phyloP scores from a whole-genome alignment of 306 rosid genomes.

The Albizia julibrissin region DNA sequence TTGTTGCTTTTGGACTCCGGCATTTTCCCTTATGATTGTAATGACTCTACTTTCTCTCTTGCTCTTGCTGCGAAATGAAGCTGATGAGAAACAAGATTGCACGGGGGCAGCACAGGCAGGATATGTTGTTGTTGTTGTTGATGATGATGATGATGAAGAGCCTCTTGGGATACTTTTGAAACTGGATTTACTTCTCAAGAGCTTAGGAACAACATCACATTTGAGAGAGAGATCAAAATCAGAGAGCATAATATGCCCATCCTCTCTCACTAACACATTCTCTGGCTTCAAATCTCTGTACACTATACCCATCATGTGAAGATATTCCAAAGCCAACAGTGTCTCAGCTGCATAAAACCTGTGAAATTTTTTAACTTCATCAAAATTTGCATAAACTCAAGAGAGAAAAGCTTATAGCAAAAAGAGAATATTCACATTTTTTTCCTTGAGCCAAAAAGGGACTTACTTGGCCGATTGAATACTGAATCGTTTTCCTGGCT shows the following conservation, averaged over 20 bases:
- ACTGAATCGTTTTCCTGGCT: constrained; percentile 65
- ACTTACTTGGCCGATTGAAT: constrained; percentile 75
- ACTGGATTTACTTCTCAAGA: constrained; percentile 49
- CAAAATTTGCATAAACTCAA: neutral
- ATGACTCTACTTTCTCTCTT: constrained; percentile 52
- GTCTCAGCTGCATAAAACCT: constrained; percentile 97
- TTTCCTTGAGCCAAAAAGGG: neutral
- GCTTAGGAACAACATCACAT: constrained; percentile 90
- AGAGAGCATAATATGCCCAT: constrained; percentile 94
- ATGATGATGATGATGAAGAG: constrained; percentile 23
- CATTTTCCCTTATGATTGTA: constrained; percentile 64
- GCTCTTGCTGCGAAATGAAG: constrained; percentile 41
- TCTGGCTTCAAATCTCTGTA: constrained; percentile 97
- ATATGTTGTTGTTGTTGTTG: neutral
- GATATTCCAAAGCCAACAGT: constrained; percentile 79
- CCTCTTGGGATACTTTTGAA: constrained; percentile 41
- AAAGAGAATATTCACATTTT: neutral
- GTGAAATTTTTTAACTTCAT: neutral
- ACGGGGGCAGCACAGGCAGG: constrained; percentile 74
- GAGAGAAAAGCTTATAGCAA: neutral
- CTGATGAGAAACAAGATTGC: constrained; percentile 75
- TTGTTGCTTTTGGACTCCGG: constrained; percentile 23
- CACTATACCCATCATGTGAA: constrained; percentile 98
- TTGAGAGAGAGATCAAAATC: constrained; percentile 94
- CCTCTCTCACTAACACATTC: constrained; percentile 88